Conservation (phyloP, 257 asterid genomes). For the Striga asiatica region DNA sequence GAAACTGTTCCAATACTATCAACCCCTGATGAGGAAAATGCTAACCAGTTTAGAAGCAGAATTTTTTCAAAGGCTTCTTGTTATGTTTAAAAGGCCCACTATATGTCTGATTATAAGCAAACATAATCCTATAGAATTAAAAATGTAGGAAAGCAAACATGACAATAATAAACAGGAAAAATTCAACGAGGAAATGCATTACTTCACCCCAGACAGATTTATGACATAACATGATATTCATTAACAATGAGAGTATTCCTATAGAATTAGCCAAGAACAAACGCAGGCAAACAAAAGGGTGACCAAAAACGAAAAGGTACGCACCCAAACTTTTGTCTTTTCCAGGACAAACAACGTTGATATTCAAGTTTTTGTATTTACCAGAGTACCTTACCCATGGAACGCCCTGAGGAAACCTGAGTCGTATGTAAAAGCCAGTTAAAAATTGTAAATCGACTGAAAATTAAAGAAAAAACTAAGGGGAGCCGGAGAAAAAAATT, state of each 20-base stretch:
- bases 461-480: background rate
- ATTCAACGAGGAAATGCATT: background rate
- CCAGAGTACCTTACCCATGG: constrained; percentile 93
- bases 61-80: no score
- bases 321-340: constrained; percentile 67
- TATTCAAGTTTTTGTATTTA: constrained; percentile 46
- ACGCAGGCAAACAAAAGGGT: constrained; percentile 7
- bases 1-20: constrained; percentile 90
- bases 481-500: background rate
- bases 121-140: no score
- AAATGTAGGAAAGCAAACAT: background rate
- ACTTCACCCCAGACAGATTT: background rate
- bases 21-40: constrained; percentile 50
- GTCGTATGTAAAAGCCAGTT: constrained; percentile 4
- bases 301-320: constrained; percentile 11
- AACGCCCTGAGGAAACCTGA: constrained; percentile 81
- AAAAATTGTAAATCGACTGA: background rate
- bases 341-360: constrained; percentile 82
- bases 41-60: constrained; percentile 9
- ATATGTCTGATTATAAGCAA: no score
- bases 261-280: no score
- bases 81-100: no score
- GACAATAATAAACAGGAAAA: background rate
- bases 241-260: no score
- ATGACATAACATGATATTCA: background rate